Conservation (phyloP, 2,329 filamentous ascomycete genomes). For the Lachnellula suecica region DNA sequence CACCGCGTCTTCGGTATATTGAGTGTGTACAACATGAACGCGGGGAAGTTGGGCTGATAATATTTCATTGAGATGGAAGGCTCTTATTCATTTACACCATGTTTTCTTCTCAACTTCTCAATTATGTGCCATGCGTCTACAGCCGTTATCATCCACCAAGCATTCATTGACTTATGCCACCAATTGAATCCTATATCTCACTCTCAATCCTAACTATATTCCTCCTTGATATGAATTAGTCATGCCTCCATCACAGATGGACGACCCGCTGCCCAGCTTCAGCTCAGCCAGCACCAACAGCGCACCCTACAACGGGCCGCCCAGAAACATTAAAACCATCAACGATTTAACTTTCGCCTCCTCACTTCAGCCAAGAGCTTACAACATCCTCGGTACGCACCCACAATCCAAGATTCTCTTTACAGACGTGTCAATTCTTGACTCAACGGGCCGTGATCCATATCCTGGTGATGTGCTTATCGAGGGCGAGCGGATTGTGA, state of each 20-base stretch:
- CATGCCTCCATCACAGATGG: constrained; percentile 14
- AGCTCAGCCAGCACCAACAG: background rate
- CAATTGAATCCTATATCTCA: too few relatives aligned
- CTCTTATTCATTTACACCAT: too few relatives aligned
- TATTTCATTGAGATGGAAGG: too few relatives aligned
- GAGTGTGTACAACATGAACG: background rate
- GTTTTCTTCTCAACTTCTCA: too few relatives aligned
- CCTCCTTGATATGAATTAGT: too few relatives aligned
- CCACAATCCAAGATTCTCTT: constrained; percentile 30
- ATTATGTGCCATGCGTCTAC: too few relatives aligned
- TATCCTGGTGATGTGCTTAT: constrained; percentile 34
- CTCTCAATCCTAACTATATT: too few relatives aligned
- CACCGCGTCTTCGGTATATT: background rate
- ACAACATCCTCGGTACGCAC: constrained; percentile 20
- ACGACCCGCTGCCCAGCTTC: constrained; percentile 10
- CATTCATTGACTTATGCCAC: too few relatives aligned
- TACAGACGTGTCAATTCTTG: constrained; percentile 33
- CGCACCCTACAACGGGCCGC: constrained; percentile 12
- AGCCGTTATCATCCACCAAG: too few relatives aligned
- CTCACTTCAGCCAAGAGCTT: constrained; percentile 16
- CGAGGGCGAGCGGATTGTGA: constrained; percentile 26
- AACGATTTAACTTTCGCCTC: constrained; percentile 15
- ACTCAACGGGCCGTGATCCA: constrained; percentile 31
- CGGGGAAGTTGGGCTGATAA: background rate
- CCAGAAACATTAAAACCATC: constrained; percentile 18